Evolutionary conservation across 805 yeast genomes (phyloP), one percentile per base, ranked within the genome.

Genomic region (Kregervanrija pseudodelftensis): DNA sequence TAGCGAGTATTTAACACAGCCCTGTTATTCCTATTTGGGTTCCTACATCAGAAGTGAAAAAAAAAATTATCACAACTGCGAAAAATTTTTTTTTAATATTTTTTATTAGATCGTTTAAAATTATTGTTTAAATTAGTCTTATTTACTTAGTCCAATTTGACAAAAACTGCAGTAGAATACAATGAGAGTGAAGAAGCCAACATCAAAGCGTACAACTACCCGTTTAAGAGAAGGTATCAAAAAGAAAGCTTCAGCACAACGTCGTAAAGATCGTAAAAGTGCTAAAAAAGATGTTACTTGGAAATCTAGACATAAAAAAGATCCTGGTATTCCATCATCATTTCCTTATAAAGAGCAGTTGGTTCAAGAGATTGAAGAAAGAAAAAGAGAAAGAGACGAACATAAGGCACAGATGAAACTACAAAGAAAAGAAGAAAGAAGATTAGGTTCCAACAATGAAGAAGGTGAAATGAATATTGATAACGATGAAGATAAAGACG

Each of bases 151-250:
- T 2, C 22, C 35, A 14, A 15, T 5, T 22, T 7, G 17, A 13
- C 30, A 30, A 32, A 33, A 32, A 33, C 12, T n/a, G 14, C 28
- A 22, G 7, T 22, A 22, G 28, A 22, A 5, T 22, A 37, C 11
- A 32, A 61, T 64, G 67, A 63, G 67, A 61, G 66, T 63, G 22
- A 63, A 61, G 58, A 63, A 74, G 65, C 83, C 84, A 51, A 82
- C 89, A 35, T 85, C 95, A 49, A 93, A 91, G 68, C 80, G 98
- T 69, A 74, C 81, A 42, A 77, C 93, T 61, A 91, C 98, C 58
- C 88, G 95, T 65, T 79, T 90, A 86, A 80, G 89, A 60, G 96
- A 90, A 65, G 99, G 99, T 51, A 89, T 93, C 63, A 85, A 87
- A 72, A 93, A 89, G 78, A 93, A 93, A 68, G 90, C 95, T 3